A percentile compares a stretch with the other conserved stretches of the same genome.
These are phyloP conservation scores for Lepidopterella palustris DNA, from an alignment of 495 filamentous ascomycete species.

Conservation along the genomic window DNA sequence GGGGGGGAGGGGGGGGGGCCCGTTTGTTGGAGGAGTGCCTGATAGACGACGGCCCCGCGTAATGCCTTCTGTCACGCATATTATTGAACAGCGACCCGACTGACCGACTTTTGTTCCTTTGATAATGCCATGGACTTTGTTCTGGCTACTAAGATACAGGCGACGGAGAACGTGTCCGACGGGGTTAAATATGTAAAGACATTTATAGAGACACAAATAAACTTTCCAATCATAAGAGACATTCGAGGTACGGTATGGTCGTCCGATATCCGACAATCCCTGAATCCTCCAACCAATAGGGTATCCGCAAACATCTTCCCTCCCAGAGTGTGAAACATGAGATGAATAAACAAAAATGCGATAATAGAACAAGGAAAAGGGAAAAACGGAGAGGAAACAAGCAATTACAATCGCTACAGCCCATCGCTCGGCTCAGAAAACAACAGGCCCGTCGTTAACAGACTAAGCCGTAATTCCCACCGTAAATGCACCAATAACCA, in stretches of 20 bases:
- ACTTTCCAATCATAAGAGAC: not conserved
- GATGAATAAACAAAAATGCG: not conserved
- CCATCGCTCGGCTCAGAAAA: not conserved
- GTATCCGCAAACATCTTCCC: not conserved
- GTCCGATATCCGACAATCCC: not conserved
- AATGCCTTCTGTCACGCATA: slow-evolving; percentile 2
- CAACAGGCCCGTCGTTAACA: not conserved
- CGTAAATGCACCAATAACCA: not conserved
- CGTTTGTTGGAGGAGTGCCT: too few relatives aligned
- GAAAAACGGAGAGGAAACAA: too few relatives aligned
- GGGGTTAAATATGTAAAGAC: not conserved
- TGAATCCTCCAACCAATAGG: not conserved
- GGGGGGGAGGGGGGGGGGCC: not conserved
- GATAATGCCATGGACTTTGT: not conserved
- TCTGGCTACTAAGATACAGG: not conserved
- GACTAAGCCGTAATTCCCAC: not conserved
- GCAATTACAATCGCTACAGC: not conserved
- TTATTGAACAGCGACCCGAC: not conserved
- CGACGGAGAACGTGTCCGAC: not conserved
- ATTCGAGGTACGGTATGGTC: not conserved
- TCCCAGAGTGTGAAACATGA: not conserved
- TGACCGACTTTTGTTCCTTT: not conserved
- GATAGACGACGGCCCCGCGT: not conserved
- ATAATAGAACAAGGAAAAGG: not conserved
- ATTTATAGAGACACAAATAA: not conserved